Conservation (phyloP, 805 yeast species). For the Yamadazyma takamatsuzukensis region DNA sequence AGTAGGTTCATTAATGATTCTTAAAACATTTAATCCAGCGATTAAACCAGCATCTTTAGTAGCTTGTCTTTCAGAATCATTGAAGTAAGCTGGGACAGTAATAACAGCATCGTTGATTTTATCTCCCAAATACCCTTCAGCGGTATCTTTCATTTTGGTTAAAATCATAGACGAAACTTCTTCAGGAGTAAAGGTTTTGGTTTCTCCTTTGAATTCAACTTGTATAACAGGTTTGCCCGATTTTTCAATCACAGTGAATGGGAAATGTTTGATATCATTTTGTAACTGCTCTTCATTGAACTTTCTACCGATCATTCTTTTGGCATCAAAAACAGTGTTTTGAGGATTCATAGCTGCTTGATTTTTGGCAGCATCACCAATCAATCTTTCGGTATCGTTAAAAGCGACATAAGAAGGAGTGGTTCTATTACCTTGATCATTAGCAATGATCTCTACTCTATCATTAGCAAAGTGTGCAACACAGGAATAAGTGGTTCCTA, state of each 20-base stretch:
- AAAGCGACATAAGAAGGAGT: conserved; percentile 96
- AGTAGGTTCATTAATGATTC: conserved; percentile 44
- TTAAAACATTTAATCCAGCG: conserved; percentile 44
- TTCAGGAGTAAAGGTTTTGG: conserved; percentile 85
- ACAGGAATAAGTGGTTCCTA: conserved; percentile 97
- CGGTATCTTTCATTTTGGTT: conserved; percentile 88
- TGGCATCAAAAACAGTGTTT: conserved; percentile 93
- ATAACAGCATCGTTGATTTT: conserved; percentile 58
- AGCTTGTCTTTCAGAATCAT: conserved; percentile 44
- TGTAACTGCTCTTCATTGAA: conserved; percentile 76
- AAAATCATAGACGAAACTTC: conserved; percentile 93
- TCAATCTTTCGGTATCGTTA: conserved; percentile 91
- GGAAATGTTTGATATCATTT: conserved; percentile 82
- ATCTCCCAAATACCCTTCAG: conserved; percentile 85
- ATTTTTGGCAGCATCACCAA: conserved; percentile 98
- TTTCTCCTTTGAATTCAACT: conserved; percentile 87
- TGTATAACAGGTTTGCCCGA: conserved; percentile 84
- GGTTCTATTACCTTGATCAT: conserved; percentile 98
- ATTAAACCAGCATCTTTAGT: conserved; percentile 43
- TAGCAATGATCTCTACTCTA: conserved; percentile 92
- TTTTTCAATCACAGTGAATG: conserved; percentile 74
- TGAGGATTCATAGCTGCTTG: conserved; percentile 96
- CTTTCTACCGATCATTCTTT: conserved; percentile 86
- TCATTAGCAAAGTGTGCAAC: conserved; percentile 72
- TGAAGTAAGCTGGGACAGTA: conserved; percentile 43